phyloP scores from a whole-genome alignment of 2,329 filamentous ascomycete species.

The Shiraia sp. region DNA sequence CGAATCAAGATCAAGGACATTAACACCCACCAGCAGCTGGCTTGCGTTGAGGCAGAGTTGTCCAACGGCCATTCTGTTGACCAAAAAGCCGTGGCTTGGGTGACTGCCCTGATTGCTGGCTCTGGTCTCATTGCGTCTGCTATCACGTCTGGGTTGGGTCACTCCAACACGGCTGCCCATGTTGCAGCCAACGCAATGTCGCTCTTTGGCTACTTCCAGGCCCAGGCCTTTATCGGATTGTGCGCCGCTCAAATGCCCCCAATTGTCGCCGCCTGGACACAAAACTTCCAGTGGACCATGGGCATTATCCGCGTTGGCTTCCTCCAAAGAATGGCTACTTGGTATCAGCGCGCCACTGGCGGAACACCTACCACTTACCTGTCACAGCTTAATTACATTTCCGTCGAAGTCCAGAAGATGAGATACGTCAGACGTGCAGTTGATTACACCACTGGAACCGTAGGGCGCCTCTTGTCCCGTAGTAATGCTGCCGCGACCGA shows the following conservation, averaged over 20 bases:
- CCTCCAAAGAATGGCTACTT: conserved; percentile 85
- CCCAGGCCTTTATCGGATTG: conserved; percentile 88
- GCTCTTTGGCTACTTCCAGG: conserved; percentile 94
- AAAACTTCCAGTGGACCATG: conserved; percentile 99
- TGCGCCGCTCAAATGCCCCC: conserved; percentile 80
- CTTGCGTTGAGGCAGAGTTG: conserved; percentile 84
- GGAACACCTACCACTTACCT: conserved; percentile 81
- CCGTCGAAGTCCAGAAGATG: conserved; percentile 85
- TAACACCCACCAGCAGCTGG: conserved; percentile 66
- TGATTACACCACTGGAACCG: conserved; percentile 21
- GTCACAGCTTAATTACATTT: conserved; percentile 72
- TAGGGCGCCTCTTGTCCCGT: conserved; percentile 42
- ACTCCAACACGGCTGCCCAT: conserved; percentile 92
- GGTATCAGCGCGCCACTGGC: conserved; percentile 93
- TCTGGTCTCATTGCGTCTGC: conserved; percentile 83
- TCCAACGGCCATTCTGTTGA: conserved; percentile 94
- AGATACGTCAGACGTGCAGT: conserved; percentile 52
- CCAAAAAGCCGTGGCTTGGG: conserved; percentile 85
- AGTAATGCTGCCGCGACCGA: conserved; percentile 53
- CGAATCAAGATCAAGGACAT: conserved; percentile 78
- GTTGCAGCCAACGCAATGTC: conserved; percentile 91
- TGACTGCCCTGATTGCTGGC: conserved; percentile 83
- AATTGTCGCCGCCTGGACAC: conserved; percentile 89
- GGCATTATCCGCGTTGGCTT: conserved; percentile 89
- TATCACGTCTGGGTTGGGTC: conserved; percentile 84